Evolutionary conservation across 176 grass and related monocot species (phyloP), one percentile per base, ranked within the genome.

Genomic region (Puya raimondii): DNA sequence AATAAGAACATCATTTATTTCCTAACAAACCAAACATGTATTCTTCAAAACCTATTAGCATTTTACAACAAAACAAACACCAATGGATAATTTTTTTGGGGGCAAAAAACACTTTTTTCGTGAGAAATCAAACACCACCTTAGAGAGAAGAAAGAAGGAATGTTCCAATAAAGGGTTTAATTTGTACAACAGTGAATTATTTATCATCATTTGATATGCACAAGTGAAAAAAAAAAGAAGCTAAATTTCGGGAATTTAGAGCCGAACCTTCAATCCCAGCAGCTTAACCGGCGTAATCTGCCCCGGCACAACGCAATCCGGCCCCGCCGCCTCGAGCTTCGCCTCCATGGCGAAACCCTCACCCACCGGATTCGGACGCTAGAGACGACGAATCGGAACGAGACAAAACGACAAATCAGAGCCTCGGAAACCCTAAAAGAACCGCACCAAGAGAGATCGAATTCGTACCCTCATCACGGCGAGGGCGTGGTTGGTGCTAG

Each of bases 331-430:
- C 77, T 99, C 94, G 50, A 84, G 67, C 65, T 84, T 71, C 63
- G 94, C 94, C 82, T 99, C 94, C 89, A 87, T 82, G 21, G 89
- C 94, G 65, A 99, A 71, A 20, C 89, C 94, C 69, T 90, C 87
- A 66, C 84, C 90, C 29, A 93, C 79, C 81, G 94, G 94, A 80
- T 99, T 83, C 64, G 89, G 89, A 85, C 86, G 85, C 94, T 99
- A 80, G 80, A 56, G 56, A 74, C 13, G 56, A 68, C 67, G 56
- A 49, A 22, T 2, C 48, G 64, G 71, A 70, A 52, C 63, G 53
- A 74, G 27, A 12, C 51, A 26, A 76, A 17, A 80, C 54, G 78
- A 73, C 10, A 42, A 91, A 21, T 49, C 12, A 75, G 14, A 80
- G 58, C 50, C 26, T 42, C 33, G 4, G 27, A 23, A 68, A 50